Evolutionary conservation across 257 asterid species (phyloP).

Genomic region (Gentiana dahurica): DNA sequence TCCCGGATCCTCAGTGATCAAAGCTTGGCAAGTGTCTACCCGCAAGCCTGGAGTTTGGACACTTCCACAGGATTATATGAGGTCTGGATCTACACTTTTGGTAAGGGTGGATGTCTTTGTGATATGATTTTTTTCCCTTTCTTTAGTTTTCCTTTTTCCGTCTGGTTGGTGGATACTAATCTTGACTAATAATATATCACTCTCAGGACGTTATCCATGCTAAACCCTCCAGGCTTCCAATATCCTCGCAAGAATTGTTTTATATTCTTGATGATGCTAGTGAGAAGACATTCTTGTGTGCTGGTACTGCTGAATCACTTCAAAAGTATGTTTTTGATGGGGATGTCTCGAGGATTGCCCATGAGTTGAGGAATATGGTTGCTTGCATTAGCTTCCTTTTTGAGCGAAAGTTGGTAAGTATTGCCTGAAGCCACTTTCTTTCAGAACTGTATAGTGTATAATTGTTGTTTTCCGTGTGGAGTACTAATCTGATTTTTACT

Average conservation of each 20-base stretch:
- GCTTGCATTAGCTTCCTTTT: slow-evolving; percentile 75
- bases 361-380: slow-evolving; percentile 69
- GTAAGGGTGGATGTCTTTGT: slow-evolving; percentile 23
- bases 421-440: not conserved
- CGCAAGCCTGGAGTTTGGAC: slow-evolving; percentile 56
- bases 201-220: slow-evolving; percentile 78
- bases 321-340: slow-evolving; percentile 65
- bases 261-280: slow-evolving; percentile 89
- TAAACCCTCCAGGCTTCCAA: slow-evolving; percentile 49
- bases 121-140: not conserved
- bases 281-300: slow-evolving; percentile 86
- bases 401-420: slow-evolving; percentile 72
- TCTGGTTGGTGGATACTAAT: not conserved
- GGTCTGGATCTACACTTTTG: slow-evolving; percentile 68
- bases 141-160: slow-evolving; percentile 4
- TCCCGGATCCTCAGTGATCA: slow-evolving; percentile 48
- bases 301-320: slow-evolving; percentile 77
- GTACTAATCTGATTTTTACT: too few relatives aligned
- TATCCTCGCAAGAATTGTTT: slow-evolving; percentile 67
- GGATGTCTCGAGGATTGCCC: slow-evolving; percentile 52
- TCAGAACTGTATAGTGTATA: not conserved
- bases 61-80: slow-evolving; percentile 58
- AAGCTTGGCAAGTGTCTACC: slow-evolving; percentile 47
- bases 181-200: slow-evolving; percentile 10
- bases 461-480: too few relatives aligned